phyloP scores from a whole-genome alignment of 495 filamentous ascomycete genomes.

The Aspergillus sclerotioniger region DNA sequence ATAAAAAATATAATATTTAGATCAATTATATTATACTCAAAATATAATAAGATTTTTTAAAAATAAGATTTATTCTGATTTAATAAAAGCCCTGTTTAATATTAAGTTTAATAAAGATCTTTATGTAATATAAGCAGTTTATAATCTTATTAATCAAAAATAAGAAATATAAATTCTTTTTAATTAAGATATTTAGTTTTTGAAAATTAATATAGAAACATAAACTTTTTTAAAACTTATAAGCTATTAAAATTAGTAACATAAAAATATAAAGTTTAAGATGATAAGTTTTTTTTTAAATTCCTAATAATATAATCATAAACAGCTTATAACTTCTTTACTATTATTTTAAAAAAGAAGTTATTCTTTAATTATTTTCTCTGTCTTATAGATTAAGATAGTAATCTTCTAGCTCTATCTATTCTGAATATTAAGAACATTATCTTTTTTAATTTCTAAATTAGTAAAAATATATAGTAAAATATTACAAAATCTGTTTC shows the following conservation, averaged over 20 bases:
- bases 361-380: no score
- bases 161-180: neutral
- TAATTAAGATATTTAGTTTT: neutral
- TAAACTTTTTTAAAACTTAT: neutral
- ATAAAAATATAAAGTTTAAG: neutral
- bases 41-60: no score
- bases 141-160: neutral
- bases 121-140: neutral
- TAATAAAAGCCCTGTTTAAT: neutral
- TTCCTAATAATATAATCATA: neutral
- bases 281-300: neutral
- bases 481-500: no score
- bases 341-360: neutral
- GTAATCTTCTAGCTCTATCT: no score
- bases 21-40: neutral
- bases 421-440: no score
- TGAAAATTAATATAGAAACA: neutral
- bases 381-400: no score
- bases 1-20: neutral
- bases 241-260: neutral
- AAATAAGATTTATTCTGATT: neutral
- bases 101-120: constrained; percentile 1
- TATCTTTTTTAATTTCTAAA: no score
- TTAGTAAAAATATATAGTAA: no score
- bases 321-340: neutral